Percentiles rank a stretch among this genome's conserved stretches.
phyloP scores from a whole-genome alignment of 352 stramenopile species.

The Phytophthora hybrid region DNA sequence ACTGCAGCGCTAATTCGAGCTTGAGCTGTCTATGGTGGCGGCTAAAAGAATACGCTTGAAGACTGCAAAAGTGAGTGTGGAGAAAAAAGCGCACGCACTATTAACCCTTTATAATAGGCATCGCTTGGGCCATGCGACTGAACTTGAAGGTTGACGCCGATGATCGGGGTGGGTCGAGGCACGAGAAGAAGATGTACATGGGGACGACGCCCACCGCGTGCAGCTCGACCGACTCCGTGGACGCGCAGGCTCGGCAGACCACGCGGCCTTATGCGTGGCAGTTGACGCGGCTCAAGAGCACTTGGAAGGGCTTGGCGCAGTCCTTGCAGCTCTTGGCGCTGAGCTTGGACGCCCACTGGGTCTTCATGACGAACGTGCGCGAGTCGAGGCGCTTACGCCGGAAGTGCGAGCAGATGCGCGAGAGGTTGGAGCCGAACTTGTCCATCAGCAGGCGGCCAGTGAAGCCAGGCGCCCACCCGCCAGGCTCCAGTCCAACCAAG shows the following conservation, averaged over 20 bases:
- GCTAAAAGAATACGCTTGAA: too few relatives aligned
- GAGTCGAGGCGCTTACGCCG: conserved; percentile 57
- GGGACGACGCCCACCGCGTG: conserved; percentile 48
- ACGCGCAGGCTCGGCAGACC: conserved; percentile 44
- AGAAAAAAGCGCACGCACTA: too few relatives aligned
- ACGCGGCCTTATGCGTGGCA: conserved; percentile 52
- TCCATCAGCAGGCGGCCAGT: conserved; percentile 53
- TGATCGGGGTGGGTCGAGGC: too few relatives aligned
- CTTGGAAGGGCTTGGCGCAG: conserved; percentile 46
- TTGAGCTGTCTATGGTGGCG: too few relatives aligned
- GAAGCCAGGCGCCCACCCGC: conserved; percentile 44
- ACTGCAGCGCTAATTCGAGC: too few relatives aligned
- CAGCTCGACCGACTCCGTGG: conserved; percentile 50
- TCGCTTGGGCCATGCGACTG: too few relatives aligned
- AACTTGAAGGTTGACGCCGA: too few relatives aligned
- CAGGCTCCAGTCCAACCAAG: conserved; percentile 54
- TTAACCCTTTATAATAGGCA: too few relatives aligned
- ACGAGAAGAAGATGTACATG: conserved; percentile 55
- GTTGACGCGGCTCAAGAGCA: conserved; percentile 53
- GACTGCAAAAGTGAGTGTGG: too few relatives aligned
- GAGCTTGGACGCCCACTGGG: conserved; percentile 48
- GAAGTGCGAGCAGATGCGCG: conserved; percentile 56
- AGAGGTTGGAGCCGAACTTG: conserved; percentile 49
- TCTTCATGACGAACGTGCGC: conserved; percentile 57
- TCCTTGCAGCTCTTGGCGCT: conserved; percentile 41